Conservation (phyloP, 1,284 basidiomycete species). For the Puccinia polysora region DNA sequence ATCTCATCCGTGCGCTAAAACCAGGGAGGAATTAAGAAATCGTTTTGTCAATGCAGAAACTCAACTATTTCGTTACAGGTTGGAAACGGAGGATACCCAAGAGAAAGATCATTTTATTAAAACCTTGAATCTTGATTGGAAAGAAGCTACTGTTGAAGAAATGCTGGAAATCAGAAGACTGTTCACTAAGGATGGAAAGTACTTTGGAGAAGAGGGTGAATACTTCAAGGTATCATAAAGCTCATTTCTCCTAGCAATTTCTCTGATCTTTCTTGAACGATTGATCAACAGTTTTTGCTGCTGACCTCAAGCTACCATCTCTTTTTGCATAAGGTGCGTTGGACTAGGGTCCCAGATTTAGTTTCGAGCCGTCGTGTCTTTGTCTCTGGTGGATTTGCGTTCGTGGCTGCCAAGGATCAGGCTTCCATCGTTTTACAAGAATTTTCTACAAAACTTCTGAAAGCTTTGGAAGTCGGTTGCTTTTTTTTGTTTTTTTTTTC, state of each 20-base stretch:
- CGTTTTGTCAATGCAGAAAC: constrained; percentile 87
- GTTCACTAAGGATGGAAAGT: constrained; percentile 55
- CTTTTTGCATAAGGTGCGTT: constrained; percentile 59
- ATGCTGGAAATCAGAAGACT: constrained; percentile 59
- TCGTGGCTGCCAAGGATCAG: constrained; percentile 75
- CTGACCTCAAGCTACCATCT: constrained; percentile 56
- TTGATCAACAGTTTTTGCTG: neutral
- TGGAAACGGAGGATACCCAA: constrained; percentile 63
- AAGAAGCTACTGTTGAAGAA: constrained; percentile 62
- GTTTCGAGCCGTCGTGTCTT: constrained; percentile 79
- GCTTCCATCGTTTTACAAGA: constrained; percentile 84
- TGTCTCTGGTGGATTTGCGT: constrained; percentile 77
- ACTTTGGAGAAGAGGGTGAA: constrained; percentile 55
- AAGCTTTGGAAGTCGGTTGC: constrained; percentile 80
- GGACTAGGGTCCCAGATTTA: constrained; percentile 90
- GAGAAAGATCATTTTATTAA: constrained; percentile 71
- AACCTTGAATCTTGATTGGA: constrained; percentile 75
- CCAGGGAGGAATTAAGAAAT: constrained; percentile 80
- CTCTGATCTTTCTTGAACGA: neutral
- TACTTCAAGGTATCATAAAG: constrained; percentile 77
- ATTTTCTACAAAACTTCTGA: constrained; percentile 71
- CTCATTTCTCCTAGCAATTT: no score
- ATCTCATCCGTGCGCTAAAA: neutral
- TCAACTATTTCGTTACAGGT: constrained; percentile 76
- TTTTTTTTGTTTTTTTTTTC: no score